Base-by-base conservation (phyloP, 1,139 yeast species). In the Hyphopichia khmerensis region DNA sequence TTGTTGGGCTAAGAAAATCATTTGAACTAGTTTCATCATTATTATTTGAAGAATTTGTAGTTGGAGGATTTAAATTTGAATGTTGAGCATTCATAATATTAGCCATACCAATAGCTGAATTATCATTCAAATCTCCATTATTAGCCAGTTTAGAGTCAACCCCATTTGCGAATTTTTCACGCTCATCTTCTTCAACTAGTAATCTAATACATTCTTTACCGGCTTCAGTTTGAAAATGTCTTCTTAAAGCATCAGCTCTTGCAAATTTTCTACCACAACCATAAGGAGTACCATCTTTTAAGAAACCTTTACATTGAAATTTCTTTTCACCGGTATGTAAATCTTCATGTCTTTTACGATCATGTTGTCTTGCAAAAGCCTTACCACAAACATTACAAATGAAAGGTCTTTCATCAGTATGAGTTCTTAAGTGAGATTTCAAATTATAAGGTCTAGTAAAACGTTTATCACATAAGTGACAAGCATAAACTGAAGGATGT, bases 241-340 rank as follows among this genome's bases (percentile, higher is more conserved):
- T 72, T 19, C 96, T 83, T 43, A 93, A 66, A 0, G 98, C 99
- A 69, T 93, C 99, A 7, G 98, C 95, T 41, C 99, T 71, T 2
- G 98, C 98, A 71, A 93, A 93, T 55, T 84, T 80, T 54, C 93
- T 81, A 2, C 95, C 95, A 66, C 99, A 93, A 0, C 99, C 99
- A 87, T 96, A 93, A 3, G 69, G 65, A 6, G 72, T 60, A 1
- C 86, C 88, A 58, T 78, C 84, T 44, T 79, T 77, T 44, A 88
- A 66, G 9, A 68, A 62, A 0, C 98, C 98, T 47, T 77, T 76
- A 64, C 99, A 93, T 49, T 84, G 89, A 59, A 80, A 93, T 56
- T 86, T 79, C 70, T 89, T 91, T 60, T 87, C 93, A 3, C 98
- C 98, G 7, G 90, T 75, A 60, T 93, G 99, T 45, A 93, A 71